These are phyloP conservation scores for Apiospora sp. DNA, from an alignment of 2,329 filamentous ascomycete species.

Conservation along the genomic window DNA sequence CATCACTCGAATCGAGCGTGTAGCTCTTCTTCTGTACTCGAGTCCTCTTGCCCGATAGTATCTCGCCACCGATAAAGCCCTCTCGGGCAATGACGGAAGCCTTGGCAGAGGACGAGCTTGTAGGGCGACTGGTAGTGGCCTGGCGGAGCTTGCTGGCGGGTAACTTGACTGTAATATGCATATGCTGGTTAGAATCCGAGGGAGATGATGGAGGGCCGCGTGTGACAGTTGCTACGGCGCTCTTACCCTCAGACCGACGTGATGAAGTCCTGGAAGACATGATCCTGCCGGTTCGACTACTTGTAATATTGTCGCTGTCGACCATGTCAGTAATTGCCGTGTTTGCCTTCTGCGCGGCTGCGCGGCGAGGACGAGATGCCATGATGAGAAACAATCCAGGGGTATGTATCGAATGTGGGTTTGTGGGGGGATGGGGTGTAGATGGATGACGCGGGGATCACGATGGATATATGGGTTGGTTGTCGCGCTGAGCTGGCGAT, in stretches of 20 bases:
- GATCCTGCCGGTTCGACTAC: conserved; percentile 46
- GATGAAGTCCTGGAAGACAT: conserved; percentile 55
- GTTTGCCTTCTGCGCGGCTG: conserved; percentile 54
- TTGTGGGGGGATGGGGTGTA: not conserved
- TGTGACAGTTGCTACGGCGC: conserved; percentile 50
- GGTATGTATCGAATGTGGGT: conserved; percentile 10
- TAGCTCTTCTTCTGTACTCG: conserved; percentile 67
- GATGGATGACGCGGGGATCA: conserved; percentile 15
- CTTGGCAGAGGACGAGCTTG: conserved; percentile 38
- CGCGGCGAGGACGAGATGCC: conserved; percentile 48
- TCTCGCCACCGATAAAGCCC: conserved; percentile 54
- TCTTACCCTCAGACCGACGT: conserved; percentile 58
- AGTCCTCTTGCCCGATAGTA: conserved; percentile 59
- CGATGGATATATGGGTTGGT: conserved; percentile 15
- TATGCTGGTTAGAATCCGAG: conserved; percentile 53
- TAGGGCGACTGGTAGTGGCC: conserved; percentile 51
- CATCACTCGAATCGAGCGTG: conserved; percentile 61
- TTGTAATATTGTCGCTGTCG: conserved; percentile 53
- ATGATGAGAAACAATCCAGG: conserved; percentile 32
- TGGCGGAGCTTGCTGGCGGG: conserved; percentile 61
- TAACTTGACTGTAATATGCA: conserved; percentile 60
- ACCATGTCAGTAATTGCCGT: conserved; percentile 59
- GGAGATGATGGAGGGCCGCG: conserved; percentile 56
- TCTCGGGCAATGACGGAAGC: conserved; percentile 42
- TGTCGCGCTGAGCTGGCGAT: not conserved